These are phyloP conservation scores for Hymenoscyphus albidus DNA, from an alignment of 2,329 filamentous ascomycete genomes.

Conservation along the genomic window DNA sequence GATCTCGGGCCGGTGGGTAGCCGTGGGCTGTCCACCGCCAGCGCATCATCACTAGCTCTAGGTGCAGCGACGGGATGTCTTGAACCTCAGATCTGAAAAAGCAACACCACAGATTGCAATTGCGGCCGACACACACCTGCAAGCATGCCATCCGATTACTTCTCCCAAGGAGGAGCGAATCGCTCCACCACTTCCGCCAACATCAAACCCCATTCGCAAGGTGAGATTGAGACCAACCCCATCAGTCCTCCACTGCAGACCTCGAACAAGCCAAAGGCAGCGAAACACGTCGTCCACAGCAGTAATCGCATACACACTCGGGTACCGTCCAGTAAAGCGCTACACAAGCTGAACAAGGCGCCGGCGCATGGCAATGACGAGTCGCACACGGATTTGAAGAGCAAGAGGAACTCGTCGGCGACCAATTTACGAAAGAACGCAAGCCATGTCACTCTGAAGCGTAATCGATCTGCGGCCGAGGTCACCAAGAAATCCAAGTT, in stretches of 20 bases:
- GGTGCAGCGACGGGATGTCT: not conserved
- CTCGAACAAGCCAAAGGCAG: slow-evolving; percentile 29
- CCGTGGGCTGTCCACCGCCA: not conserved
- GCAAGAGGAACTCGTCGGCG: slow-evolving; percentile 28
- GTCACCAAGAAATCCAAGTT: slow-evolving; percentile 50
- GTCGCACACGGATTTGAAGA: slow-evolving; percentile 30
- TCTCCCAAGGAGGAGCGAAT: slow-evolving; percentile 21
- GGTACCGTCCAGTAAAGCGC: slow-evolving; percentile 30
- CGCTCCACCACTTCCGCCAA: slow-evolving; percentile 27
- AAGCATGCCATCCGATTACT: slow-evolving; percentile 29
- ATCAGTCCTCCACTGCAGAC: slow-evolving; percentile 25
- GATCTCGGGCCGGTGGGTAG: too few relatives aligned
- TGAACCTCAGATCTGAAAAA: slow-evolving; percentile 7
- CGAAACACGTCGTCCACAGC: slow-evolving; percentile 32
- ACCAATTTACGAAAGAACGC: slow-evolving; percentile 42
- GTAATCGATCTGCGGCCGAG: slow-evolving; percentile 57
- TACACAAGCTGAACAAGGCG: slow-evolving; percentile 30
- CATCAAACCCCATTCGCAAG: slow-evolving; percentile 7
- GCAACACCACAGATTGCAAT: slow-evolving; percentile 9
- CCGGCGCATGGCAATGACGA: slow-evolving; percentile 28
- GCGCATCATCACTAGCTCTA: not conserved
- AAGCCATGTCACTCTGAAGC: slow-evolving; percentile 54
- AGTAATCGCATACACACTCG: slow-evolving; percentile 27
- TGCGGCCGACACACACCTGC: slow-evolving; percentile 16
- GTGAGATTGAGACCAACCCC: slow-evolving; percentile 23